phyloP scores from a whole-genome alignment of 148 eudicot species.

The Camellia lanceoleosa region DNA sequence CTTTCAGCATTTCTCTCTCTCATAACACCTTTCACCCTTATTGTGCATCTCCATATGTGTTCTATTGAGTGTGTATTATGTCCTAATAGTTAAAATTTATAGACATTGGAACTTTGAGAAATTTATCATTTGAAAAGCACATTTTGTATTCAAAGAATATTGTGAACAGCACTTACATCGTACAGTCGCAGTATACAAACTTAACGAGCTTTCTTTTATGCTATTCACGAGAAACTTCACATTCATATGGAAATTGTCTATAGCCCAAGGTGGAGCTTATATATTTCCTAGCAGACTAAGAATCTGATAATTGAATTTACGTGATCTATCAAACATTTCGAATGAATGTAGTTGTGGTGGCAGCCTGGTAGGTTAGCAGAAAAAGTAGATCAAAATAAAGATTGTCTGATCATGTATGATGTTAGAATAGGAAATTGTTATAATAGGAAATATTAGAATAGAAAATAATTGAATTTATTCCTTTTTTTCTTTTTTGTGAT shows the following conservation, averaged over 20 bases:
- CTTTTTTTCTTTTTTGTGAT: no score
- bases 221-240: not conserved
- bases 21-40: not conserved
- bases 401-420: not conserved
- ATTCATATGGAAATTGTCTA: constrained; percentile 2
- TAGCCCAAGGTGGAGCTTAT: not conserved
- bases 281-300: not conserved
- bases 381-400: not conserved
- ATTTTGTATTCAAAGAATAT: not conserved
- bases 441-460: no score
- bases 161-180: not conserved
- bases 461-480: no score
- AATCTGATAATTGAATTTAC: not conserved
- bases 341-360: not conserved
- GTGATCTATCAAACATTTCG: not conserved
- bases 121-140: not conserved
- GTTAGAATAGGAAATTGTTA: no score
- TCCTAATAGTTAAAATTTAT: not conserved
- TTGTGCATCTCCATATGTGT: constrained; percentile 4
- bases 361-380: not conserved
- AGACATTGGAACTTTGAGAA: not conserved
- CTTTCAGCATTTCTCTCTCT: not conserved
- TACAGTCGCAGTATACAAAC: not conserved
- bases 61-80: not conserved
- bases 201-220: not conserved